Evolutionary conservation across 2,329 filamentous ascomycete species (phyloP).

Genomic region (Diaporthe australafricana): DNA sequence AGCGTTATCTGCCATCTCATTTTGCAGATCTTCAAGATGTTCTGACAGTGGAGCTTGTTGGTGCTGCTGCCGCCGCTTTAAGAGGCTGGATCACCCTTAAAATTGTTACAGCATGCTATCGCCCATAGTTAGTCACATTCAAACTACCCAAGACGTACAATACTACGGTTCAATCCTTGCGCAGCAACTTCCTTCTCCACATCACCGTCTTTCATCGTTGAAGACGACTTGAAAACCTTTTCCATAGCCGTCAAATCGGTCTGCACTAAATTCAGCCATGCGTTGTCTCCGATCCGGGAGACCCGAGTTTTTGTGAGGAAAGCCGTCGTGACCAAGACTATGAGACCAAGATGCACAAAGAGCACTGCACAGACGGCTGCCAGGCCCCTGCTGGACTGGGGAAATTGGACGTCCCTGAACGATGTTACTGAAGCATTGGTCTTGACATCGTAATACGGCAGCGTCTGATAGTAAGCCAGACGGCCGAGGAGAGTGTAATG

Average conservation of each 20-base stretch:
- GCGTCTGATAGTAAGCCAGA: not conserved
- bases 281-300: not conserved
- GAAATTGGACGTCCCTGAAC: not conserved
- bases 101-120: too few relatives aligned
- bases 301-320: not conserved
- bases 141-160: not conserved
- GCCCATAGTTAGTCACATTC: too few relatives aligned
- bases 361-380: not conserved
- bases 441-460: not conserved
- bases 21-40: too few relatives aligned
- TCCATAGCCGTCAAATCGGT: not conserved
- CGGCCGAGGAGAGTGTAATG: not conserved
- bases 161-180: not conserved
- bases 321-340: not conserved
- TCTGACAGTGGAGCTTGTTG: too few relatives aligned
- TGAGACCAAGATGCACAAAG: not conserved
- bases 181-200: not conserved
- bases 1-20: too few relatives aligned
- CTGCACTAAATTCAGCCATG: not conserved
- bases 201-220: not conserved
- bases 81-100: too few relatives aligned
- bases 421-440: not conserved
- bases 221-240: not conserved
- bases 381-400: not conserved
- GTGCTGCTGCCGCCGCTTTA: too few relatives aligned